Percentiles rank a stretch among this genome's conserved stretches.
Conservation (phyloP, 2,329 filamentous ascomycete species). For the Aspergillus versicolor region DNA sequence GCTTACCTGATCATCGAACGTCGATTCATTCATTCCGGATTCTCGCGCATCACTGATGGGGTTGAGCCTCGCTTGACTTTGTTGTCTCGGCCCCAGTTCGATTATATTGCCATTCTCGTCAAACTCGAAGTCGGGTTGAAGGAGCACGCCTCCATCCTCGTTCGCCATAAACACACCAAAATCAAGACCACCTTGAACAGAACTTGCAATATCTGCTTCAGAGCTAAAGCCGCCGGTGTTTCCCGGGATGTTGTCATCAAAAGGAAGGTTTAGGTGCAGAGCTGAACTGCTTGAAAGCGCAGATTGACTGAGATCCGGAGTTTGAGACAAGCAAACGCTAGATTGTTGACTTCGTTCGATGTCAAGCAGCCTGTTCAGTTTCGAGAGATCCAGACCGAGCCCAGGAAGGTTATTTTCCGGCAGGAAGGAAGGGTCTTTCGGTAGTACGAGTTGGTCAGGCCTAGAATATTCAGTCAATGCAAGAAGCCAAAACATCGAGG, state of each 20-base stretch:
- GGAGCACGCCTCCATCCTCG: constrained; percentile 47
- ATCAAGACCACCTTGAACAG: constrained; percentile 30
- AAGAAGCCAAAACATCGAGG: constrained; percentile 20
- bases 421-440: constrained; percentile 80
- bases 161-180: constrained; percentile 28
- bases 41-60: constrained; percentile 37
- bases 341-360: constrained; percentile 32
- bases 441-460: constrained; percentile 71
- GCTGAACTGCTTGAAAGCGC: constrained; percentile 25
- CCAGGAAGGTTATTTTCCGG: constrained; percentile 63
- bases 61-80: constrained; percentile 16
- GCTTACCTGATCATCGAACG: constrained; percentile 16
- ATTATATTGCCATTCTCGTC: constrained; percentile 62
- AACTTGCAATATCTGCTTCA: constrained; percentile 44
- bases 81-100: constrained; percentile 38
- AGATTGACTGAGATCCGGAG: constrained; percentile 32
- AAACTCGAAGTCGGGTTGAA: constrained; percentile 60
- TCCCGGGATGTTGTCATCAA: constrained; percentile 41
- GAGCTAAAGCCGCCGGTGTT: constrained; percentile 40
- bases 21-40: constrained; percentile 34
- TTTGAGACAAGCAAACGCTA: constrained; percentile 33
- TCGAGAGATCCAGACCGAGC: constrained; percentile 55
- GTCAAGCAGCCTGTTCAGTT: constrained; percentile 40
- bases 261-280: constrained; percentile 49
- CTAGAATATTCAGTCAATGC: constrained; percentile 47